These are phyloP conservation scores for Asterophora lycoperdoides DNA, from an alignment of 768 basidiomycete genomes.

Conservation along the genomic window DNA sequence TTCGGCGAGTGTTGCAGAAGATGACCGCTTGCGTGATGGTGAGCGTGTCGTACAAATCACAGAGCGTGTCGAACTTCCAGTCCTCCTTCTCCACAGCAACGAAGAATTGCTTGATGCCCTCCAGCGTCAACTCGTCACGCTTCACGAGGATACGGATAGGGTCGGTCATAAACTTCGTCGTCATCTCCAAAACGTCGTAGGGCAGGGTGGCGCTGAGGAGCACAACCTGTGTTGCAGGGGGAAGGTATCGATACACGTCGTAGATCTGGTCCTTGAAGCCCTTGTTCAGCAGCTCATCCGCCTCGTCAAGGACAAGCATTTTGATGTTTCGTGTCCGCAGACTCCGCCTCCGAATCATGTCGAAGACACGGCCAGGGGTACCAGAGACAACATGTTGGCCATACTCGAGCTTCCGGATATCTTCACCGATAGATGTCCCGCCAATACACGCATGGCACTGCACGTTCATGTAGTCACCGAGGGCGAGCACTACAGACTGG, in stretches of 20 bases:
- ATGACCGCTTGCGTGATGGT: slow-evolving; percentile 99
- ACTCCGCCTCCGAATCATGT: slow-evolving; percentile 95
- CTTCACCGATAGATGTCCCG: slow-evolving; percentile 95
- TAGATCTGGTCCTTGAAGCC: slow-evolving; percentile 99
- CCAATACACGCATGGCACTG: slow-evolving; percentile 99
- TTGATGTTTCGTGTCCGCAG: slow-evolving; percentile 96
- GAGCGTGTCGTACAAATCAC: slow-evolving; percentile 95
- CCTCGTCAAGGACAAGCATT: slow-evolving; percentile 93
- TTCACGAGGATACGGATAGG: slow-evolving; percentile 98
- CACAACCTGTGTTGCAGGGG: slow-evolving; percentile 95
- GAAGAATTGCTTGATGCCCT: slow-evolving; percentile 96
- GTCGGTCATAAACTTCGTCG: slow-evolving; percentile 99
- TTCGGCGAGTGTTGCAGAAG: slow-evolving; percentile 97
- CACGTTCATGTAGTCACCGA: slow-evolving; percentile 99
- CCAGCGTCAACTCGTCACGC: slow-evolving; percentile 97
- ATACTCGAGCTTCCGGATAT: slow-evolving; percentile 94
- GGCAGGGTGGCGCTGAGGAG: slow-evolving; percentile 94
- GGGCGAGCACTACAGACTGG: slow-evolving; percentile 91
- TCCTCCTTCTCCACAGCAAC: slow-evolving; percentile 99
- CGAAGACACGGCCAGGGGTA: slow-evolving; percentile 96
- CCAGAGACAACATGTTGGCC: slow-evolving; percentile 98
- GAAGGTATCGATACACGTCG: slow-evolving; percentile 96
- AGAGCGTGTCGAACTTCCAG: slow-evolving; percentile 98
- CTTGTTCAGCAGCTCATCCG: slow-evolving; percentile 94
- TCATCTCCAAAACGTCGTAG: slow-evolving; percentile 97